Evolutionary conservation across 1,139 yeast species (phyloP), one percentile per base, ranked within the genome.

Genomic region (Scheffersomyces illinoinensis): DNA sequence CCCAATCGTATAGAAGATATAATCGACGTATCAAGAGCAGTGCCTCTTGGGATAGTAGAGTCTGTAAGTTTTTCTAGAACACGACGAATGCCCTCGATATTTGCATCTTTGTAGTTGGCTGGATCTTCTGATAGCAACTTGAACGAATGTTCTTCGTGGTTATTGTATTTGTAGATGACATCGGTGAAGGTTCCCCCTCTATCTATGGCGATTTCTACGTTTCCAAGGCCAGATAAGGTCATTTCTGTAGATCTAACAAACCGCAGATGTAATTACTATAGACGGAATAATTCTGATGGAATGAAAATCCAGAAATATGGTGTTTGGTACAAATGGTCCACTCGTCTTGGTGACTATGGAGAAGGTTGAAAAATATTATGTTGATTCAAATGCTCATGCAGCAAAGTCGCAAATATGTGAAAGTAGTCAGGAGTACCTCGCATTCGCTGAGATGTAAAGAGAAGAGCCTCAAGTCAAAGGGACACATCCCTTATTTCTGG

Each of bases 1-100:
- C 96, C 96, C 85, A 90, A 85, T 62, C 93, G 79, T 51, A 90
- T 84, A 52, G 87, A 82, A 74, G 69, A 62, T 12, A 74, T 68
- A 53, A 75, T 74, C 23, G 79, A 67, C n/a, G 79, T 78, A 50
- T 69, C 74, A 53, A 69, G 63, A 48, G 63, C 66, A 24, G 58
- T 60, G 43, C 58, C 58, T 57, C 71, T 60, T 14, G 68, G 62
- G 19, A 69, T 61, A 20, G 56, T 48, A 47, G 53, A 58, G 2
- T 62, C 62, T 10, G 64, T 58, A 46, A 62, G 57, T 2, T 60
- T 56, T 56, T 68, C 68, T 18, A 68, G 52, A 1, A 68, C 71
- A 55, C 70, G 61, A 57, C 72, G 60, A 18, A 69, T 69, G 6
- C 70, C 72, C 58, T 69, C 72, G 43, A 67, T 68, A 49, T 68